Conservation (phyloP, 31 red algal species). For the Bonnemaisonia californica region DNA sequence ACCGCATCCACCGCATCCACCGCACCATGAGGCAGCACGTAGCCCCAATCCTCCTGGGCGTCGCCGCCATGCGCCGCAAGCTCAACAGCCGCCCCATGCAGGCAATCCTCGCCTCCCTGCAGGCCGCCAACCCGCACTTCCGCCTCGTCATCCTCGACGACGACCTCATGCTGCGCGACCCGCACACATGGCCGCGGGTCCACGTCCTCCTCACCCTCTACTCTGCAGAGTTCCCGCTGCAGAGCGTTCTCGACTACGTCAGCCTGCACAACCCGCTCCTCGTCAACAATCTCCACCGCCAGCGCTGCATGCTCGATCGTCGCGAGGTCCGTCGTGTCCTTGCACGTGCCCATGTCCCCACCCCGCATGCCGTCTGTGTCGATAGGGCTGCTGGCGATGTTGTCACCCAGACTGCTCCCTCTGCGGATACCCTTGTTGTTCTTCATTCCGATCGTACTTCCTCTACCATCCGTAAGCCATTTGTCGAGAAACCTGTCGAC, state of each 20-base stretch:
- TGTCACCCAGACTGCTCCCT: conserved; percentile 4
- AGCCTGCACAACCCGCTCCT: conserved; percentile 57
- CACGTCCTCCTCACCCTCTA: conserved; percentile 85
- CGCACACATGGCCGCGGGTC: conserved; percentile 73
- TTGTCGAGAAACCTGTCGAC: conserved; percentile 98
- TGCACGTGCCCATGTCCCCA: conserved; percentile 41
- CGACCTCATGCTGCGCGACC: conserved; percentile 10
- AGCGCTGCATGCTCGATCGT: conserved; percentile 73
- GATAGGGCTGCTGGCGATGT: conserved; percentile 40
- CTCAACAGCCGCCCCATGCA: conserved; percentile 46
- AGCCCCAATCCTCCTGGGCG: conserved; percentile 40
- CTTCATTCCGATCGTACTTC: conserved; percentile 1
- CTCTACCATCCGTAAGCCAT: conserved; percentile 78
- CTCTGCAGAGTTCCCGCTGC: conserved; percentile 79
- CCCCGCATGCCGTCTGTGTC: conserved; percentile 55
- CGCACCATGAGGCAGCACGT: background rate
- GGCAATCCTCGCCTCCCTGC: conserved; percentile 49
- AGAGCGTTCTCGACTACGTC: conserved; percentile 67
- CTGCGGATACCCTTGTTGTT: conserved; percentile 10
- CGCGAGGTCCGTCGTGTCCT: conserved; percentile 54
- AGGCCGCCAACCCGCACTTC: conserved; percentile 1
- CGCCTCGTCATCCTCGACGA: conserved; percentile 50
- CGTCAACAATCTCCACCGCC: conserved; percentile 73
- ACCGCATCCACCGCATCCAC: background rate
- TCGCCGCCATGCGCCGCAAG: conserved; percentile 53